A percentile compares a stretch with the other conserved stretches of the same genome.
Conservation (phyloP, 345 rosid genomes). For the Eucalyptus victrix region DNA sequence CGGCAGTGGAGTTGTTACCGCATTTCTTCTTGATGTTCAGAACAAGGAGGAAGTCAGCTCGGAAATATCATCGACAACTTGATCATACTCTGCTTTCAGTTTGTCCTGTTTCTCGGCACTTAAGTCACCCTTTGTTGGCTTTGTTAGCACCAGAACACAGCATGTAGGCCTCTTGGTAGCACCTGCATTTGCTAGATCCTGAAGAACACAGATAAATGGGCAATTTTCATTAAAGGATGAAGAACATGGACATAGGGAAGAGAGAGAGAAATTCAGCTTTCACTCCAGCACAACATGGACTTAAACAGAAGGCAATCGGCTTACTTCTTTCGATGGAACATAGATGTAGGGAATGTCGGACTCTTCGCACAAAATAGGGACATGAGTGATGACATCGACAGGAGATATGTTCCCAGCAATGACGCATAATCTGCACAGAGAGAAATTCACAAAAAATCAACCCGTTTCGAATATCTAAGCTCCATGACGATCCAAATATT, state of each 20-base stretch:
- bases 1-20: neutral
- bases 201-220: neutral
- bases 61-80: constrained; percentile 45
- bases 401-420: constrained; percentile 98
- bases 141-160: constrained; percentile 77
- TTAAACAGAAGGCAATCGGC: neutral
- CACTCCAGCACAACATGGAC: neutral
- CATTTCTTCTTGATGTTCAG: neutral
- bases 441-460: neutral
- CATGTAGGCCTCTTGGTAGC: constrained; percentile 94
- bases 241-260: neutral
- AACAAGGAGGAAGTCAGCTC: constrained; percentile 49
- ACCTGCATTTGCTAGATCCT: constrained; percentile 97
- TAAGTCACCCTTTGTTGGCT: constrained; percentile 76
- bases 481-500: neutral
- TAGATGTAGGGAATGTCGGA: constrained; percentile 76
- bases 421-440: constrained; percentile 56
- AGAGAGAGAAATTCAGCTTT: neutral
- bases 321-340: constrained; percentile 86
- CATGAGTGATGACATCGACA: constrained; percentile 91
- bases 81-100: constrained; percentile 53
- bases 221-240: neutral
- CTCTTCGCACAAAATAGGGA: constrained; percentile 89
- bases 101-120: constrained; percentile 50
- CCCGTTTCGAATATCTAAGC: neutral